These are phyloP conservation scores for Colletotrichum endophyticum DNA, from an alignment of 2,329 filamentous ascomycete species.

Conservation along the genomic window DNA sequence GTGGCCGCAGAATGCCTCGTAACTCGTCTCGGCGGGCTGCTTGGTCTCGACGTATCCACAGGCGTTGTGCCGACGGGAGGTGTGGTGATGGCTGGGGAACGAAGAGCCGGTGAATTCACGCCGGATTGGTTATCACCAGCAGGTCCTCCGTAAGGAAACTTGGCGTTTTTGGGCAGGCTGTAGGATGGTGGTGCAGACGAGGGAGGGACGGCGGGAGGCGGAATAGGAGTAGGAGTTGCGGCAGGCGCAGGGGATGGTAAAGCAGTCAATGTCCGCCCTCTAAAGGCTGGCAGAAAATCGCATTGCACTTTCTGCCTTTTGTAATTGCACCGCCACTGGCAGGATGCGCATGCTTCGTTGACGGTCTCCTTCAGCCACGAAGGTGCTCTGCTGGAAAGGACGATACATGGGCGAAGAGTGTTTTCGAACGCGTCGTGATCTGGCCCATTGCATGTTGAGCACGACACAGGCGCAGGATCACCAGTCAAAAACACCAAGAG, in stretches of 20 bases:
- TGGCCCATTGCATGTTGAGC: not conserved
- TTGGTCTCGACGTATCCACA: not conserved
- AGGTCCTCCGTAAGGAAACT: not conserved
- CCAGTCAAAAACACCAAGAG: constrained; percentile 19
- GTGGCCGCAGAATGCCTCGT: not conserved
- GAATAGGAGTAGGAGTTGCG: not conserved
- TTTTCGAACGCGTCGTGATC: not conserved
- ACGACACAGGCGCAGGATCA: not conserved
- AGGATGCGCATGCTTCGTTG: constrained; percentile 32
- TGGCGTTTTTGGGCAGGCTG: not conserved
- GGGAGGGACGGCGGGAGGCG: not conserved
- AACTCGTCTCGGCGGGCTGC: not conserved
- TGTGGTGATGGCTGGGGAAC: not conserved
- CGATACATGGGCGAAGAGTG: constrained; percentile 27
- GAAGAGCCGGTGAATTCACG: not conserved
- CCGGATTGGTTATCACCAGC: not conserved
- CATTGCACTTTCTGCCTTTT: constrained; percentile 30
- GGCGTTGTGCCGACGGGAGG: not conserved
- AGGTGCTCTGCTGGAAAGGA: constrained; percentile 25
- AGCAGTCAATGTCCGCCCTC: not conserved
- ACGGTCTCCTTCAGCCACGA: constrained; percentile 20
- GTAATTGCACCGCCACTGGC: constrained; percentile 31
- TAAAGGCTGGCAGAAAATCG: constrained; percentile 22
- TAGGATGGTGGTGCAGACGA: not conserved
- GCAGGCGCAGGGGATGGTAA: not conserved